Evolutionary conservation across 495 filamentous ascomycete species (phyloP).

Genomic region (Neurospora discreta): DNA sequence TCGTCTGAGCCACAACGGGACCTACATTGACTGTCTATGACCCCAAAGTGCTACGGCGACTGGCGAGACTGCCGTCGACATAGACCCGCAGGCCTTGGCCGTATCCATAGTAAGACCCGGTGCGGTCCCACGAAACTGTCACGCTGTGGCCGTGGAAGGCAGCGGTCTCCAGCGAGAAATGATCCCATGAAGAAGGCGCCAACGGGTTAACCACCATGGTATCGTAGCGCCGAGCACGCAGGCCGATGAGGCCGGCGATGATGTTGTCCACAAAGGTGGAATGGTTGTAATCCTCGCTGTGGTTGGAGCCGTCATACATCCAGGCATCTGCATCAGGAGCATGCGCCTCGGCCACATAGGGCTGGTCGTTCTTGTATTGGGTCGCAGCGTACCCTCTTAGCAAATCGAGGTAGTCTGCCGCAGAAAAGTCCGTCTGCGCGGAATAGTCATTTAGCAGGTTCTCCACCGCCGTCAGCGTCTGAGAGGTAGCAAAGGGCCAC

Average conservation of each 20-base stretch:
- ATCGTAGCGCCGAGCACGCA: constrained; percentile 26
- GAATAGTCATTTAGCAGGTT: too few species aligned
- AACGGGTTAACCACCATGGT: constrained; percentile 29
- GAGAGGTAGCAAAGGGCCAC: too few species aligned
- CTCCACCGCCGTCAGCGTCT: too few species aligned
- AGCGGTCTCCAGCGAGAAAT: constrained; percentile 35
- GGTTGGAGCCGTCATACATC: constrained; percentile 29
- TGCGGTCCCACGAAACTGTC: constrained; percentile 10
- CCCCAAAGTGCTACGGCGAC: too few species aligned
- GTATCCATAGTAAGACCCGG: too few species aligned
- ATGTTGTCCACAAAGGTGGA: constrained; percentile 37
- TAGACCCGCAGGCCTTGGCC: too few species aligned
- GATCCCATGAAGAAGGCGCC: constrained; percentile 30
- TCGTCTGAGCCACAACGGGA: too few species aligned
- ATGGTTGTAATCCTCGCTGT: constrained; percentile 37
- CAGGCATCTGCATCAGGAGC: constrained; percentile 29
- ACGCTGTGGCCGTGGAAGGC: constrained; percentile 33
- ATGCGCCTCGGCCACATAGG: constrained; percentile 36
- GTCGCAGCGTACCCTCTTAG: constrained; percentile 14
- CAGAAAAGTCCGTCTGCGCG: too few species aligned
- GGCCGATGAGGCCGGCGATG: constrained; percentile 34
- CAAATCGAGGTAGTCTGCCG: too few species aligned
- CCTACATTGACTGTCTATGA: too few species aligned
- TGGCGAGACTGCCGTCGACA: too few species aligned
- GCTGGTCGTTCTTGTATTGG: constrained; percentile 31